Conservation (phyloP, 768 basidiomycete genomes). For the Sporobolomyces pararoseus region DNA sequence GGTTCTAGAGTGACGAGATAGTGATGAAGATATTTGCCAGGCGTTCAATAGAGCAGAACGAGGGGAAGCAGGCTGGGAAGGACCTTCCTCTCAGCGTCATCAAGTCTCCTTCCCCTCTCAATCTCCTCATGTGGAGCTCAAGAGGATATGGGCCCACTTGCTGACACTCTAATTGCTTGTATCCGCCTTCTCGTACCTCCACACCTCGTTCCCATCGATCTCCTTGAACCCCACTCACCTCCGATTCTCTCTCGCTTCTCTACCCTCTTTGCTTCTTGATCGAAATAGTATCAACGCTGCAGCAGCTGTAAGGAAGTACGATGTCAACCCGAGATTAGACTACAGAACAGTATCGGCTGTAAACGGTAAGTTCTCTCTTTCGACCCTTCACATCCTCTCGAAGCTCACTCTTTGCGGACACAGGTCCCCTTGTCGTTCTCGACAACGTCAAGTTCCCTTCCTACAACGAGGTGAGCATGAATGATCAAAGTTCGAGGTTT, state of each 20-base stretch:
- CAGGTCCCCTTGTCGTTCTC: slow-evolving; percentile 81
- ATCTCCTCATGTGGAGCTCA: neutral
- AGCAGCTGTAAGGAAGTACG: slow-evolving; percentile 36
- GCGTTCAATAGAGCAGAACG: neutral
- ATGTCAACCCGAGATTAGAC: slow-evolving; percentile 53
- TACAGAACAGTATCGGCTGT: slow-evolving; percentile 98
- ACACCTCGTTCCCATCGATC: too few relatives aligned
- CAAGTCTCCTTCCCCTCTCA: neutral
- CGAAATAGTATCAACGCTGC: slow-evolving; percentile 40
- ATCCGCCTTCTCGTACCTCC: too few relatives aligned
- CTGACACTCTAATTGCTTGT: neutral
- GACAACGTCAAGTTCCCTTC: slow-evolving; percentile 99
- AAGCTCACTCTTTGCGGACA: neutral
- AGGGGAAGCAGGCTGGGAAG: neutral
- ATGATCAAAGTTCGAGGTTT: too few relatives aligned
- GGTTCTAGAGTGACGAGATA: neutral
- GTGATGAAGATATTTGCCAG: neutral
- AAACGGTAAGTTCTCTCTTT: slow-evolving; percentile 59
- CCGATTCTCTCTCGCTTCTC: neutral
- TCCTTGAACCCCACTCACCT: neutral
- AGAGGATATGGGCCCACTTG: neutral
- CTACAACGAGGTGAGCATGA: slow-evolving; percentile 68
- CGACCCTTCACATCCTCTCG: neutral
- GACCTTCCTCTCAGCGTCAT: neutral
- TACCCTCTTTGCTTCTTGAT: neutral